Conservation (phyloP, 1,139 yeast species). For the Geotrichum australiense region DNA sequence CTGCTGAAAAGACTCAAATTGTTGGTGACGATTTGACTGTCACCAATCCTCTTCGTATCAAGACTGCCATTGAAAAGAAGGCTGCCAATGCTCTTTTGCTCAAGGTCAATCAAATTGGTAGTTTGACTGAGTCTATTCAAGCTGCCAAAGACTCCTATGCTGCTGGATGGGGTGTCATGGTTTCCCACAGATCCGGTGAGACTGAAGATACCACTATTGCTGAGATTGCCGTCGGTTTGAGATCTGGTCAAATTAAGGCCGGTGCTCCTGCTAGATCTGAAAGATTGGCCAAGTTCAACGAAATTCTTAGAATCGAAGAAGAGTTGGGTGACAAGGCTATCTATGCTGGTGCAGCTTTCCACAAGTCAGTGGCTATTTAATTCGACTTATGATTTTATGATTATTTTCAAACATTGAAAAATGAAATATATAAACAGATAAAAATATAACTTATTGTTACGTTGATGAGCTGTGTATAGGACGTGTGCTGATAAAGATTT, state of each 20-base stretch:
- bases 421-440: no score
- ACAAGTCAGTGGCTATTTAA: conserved; percentile 31
- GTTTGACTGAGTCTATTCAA: conserved; percentile 83
- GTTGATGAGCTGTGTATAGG: no score
- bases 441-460: no score
- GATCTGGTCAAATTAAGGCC: conserved; percentile 96
- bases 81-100: conserved; percentile 86
- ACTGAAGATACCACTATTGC: conserved; percentile 98
- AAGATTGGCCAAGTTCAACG: conserved; percentile 91
- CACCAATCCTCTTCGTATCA: conserved; percentile 90
- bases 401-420: no score
- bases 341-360: conserved; percentile 90
- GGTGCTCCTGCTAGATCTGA: conserved; percentile 99
- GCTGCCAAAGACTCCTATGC: conserved; percentile 87
- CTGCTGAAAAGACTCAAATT: conserved; percentile 64
- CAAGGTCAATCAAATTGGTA: conserved; percentile 89
- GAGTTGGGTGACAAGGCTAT: conserved; percentile 92
- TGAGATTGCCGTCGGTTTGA: conserved; percentile 91
- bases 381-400: no score
- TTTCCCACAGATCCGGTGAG: conserved; percentile 97
- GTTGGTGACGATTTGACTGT: conserved; percentile 98
- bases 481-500: no score
- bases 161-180: conserved; percentile 98
- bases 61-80: conserved; percentile 91
- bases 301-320: conserved; percentile 95